These are phyloP conservation scores for Metschnikowia borealis DNA, from an alignment of 805 yeast species.

Conservation along the genomic window DNA sequence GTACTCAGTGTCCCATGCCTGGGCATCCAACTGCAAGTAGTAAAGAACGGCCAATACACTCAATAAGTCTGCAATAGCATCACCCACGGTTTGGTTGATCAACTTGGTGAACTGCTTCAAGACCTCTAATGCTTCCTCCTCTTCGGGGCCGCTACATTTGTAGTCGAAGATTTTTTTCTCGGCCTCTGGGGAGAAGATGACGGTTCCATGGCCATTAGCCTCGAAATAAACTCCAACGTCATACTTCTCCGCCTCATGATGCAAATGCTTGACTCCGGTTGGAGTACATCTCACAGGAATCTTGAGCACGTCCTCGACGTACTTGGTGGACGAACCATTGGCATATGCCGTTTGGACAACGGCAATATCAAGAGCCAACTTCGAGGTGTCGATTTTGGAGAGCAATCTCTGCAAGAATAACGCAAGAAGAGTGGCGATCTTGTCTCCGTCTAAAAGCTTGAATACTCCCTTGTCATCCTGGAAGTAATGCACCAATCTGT, in stretches of 20 bases:
- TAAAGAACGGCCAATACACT: slow-evolving; percentile 65
- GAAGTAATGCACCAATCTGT: slow-evolving; percentile 82
- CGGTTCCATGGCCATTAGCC: slow-evolving; percentile 99
- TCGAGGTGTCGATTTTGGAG: slow-evolving; percentile 43
- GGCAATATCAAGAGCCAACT: slow-evolving; percentile 53
- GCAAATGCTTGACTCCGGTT: slow-evolving; percentile 95
- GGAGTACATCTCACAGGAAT: slow-evolving; percentile 85
- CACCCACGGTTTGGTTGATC: slow-evolving; percentile 98
- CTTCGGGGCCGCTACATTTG: slow-evolving; percentile 35
- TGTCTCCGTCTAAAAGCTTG: slow-evolving; percentile 83
- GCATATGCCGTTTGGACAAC: slow-evolving; percentile 98
- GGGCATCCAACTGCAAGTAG: slow-evolving; percentile 55
- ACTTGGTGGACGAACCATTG: slow-evolving; percentile 84
- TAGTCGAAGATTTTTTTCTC: slow-evolving; percentile 33
- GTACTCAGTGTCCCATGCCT: slow-evolving; percentile 73
- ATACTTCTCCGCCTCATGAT: slow-evolving; percentile 80
- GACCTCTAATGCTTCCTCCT: slow-evolving; percentile 47
- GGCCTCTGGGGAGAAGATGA: slow-evolving; percentile 61
- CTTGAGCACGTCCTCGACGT: slow-evolving; percentile 53
- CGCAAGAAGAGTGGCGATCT: slow-evolving; percentile 82
- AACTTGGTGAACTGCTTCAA: slow-evolving; percentile 61
- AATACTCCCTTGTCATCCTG: slow-evolving; percentile 38
- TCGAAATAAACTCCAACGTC: slow-evolving; percentile 95
- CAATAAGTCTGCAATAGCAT: slow-evolving; percentile 89
- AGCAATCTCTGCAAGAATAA: slow-evolving; percentile 52